Evolutionary conservation across 2,329 filamentous ascomycete species (phyloP).

Genomic region (Cladosporium phlei): DNA sequence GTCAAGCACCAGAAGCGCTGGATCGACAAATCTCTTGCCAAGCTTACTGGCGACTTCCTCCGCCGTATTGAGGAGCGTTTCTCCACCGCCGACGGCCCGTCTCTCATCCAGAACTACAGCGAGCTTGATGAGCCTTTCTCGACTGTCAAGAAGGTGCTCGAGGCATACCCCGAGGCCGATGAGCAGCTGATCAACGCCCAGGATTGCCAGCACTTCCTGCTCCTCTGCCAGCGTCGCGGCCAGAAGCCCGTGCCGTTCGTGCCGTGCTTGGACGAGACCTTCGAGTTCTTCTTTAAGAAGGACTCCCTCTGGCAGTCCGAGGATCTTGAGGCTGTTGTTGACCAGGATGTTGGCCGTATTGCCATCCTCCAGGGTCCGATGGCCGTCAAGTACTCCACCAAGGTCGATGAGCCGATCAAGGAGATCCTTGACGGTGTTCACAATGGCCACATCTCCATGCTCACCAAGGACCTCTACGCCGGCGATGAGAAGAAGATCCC

Average conservation of each 20-base stretch:
- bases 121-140: slow-evolving; percentile 80
- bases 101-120: slow-evolving; percentile 81
- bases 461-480: slow-evolving; percentile 75
- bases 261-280: slow-evolving; percentile 90
- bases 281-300: slow-evolving; percentile 99
- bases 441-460: slow-evolving; percentile 72
- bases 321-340: slow-evolving; percentile 91
- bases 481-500: slow-evolving; percentile 72
- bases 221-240: slow-evolving; percentile 82
- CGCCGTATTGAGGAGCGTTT: slow-evolving; percentile 96
- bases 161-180: slow-evolving; percentile 79
- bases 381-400: slow-evolving; percentile 82
- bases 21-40: slow-evolving; percentile 81
- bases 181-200: slow-evolving; percentile 95
- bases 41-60: slow-evolving; percentile 89
- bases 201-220: slow-evolving; percentile 93
- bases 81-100: slow-evolving; percentile 65
- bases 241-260: slow-evolving; percentile 98
- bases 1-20: slow-evolving; percentile 85
- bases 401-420: slow-evolving; percentile 89
- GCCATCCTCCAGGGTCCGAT: slow-evolving; percentile 95
- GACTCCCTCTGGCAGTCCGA: slow-evolving; percentile 99
- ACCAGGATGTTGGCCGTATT: slow-evolving; percentile 89
- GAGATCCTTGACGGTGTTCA: slow-evolving; percentile 91
- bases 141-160: slow-evolving; percentile 71